Evolutionary conservation across 1,284 basidiomycete genomes (phyloP).

Genomic region (Kalmanozyma brasiliensis): DNA sequence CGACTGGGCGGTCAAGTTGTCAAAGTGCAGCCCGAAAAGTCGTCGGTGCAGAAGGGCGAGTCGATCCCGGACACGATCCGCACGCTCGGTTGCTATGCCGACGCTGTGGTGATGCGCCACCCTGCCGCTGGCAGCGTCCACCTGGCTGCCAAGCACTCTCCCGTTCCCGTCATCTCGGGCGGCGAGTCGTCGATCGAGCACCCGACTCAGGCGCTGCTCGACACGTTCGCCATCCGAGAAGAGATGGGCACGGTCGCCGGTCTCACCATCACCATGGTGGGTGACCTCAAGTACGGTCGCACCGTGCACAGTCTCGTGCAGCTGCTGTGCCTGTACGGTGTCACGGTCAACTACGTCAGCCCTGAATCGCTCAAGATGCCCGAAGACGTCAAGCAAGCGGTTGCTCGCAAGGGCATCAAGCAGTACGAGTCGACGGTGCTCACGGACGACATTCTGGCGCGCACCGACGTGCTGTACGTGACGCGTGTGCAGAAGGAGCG

Average conservation of each 20-base stretch:
- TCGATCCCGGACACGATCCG: slow-evolving; percentile 91
- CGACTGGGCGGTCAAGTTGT: slow-evolving; percentile 95
- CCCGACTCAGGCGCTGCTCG: slow-evolving; percentile 83
- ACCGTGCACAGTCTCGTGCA: slow-evolving; percentile 97
- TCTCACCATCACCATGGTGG: slow-evolving; percentile 87
- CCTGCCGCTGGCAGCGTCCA: slow-evolving; percentile 87
- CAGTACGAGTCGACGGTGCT: slow-evolving; percentile 84
- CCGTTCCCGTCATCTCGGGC: slow-evolving; percentile 94
- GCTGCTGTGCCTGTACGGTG: slow-evolving; percentile 82
- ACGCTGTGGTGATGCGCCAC: slow-evolving; percentile 93
- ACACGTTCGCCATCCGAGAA: slow-evolving; percentile 96
- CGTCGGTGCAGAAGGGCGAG: slow-evolving; percentile 95
- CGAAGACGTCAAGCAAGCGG: slow-evolving; percentile 81
- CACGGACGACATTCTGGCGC: slow-evolving; percentile 82
- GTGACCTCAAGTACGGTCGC: slow-evolving; percentile 97
- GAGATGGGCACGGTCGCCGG: slow-evolving; percentile 98
- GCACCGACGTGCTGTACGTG: slow-evolving; percentile 97
- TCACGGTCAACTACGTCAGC: slow-evolving; percentile 94
- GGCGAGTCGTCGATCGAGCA: slow-evolving; percentile 98
- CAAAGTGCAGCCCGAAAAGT: slow-evolving; percentile 80
- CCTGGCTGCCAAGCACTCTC: slow-evolving; percentile 83
- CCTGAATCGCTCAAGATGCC: slow-evolving; percentile 93
- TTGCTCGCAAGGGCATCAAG: slow-evolving; percentile 70
- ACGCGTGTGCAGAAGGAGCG: slow-evolving; percentile 96
- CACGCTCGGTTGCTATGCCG: slow-evolving; percentile 93